A percentile compares a stretch with the other conserved stretches of the same genome.
phyloP scores from a whole-genome alignment of 108 stramenopile genomes.

The Epipyxis sp. region DNA sequence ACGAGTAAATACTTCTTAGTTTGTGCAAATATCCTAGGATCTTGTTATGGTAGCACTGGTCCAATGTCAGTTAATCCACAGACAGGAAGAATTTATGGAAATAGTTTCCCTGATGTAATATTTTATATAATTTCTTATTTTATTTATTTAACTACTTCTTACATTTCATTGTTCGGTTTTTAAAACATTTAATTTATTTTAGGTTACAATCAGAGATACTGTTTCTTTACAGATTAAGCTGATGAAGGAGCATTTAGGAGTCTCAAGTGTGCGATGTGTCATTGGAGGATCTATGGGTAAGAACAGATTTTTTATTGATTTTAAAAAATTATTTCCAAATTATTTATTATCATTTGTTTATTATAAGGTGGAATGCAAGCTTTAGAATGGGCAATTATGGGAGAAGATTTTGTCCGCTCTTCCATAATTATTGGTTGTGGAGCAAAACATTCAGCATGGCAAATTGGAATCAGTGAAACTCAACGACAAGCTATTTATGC shows the following conservation, averaged over 20 bases:
- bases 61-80: conserved; percentile 65
- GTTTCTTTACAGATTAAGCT: conserved; percentile 72
- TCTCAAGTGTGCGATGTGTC: conserved; percentile 71
- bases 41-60: conserved; percentile 76
- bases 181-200: too few species aligned
- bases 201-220: conserved; percentile 77
- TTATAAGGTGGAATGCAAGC: conserved; percentile 77
- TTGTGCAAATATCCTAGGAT: conserved; percentile 80
- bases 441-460: conserved; percentile 84
- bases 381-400: conserved; percentile 82
- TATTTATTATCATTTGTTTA: too few species aligned
- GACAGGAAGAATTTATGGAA: conserved; percentile 62
- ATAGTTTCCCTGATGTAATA: conserved; percentile 78
- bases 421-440: conserved; percentile 83
- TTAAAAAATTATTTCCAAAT: too few species aligned
- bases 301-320: too few species aligned
- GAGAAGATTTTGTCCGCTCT: conserved; percentile 58
- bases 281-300: conserved; percentile 81
- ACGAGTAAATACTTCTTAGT: conserved; percentile 81
- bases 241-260: conserved; percentile 67
- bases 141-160: too few species aligned
- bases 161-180: too few species aligned
- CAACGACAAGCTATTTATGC: conserved; percentile 88
- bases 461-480: conserved; percentile 79
- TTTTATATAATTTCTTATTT: too few species aligned